phyloP scores from a whole-genome alignment of 768 basidiomycete species.

The Russula emetica region DNA sequence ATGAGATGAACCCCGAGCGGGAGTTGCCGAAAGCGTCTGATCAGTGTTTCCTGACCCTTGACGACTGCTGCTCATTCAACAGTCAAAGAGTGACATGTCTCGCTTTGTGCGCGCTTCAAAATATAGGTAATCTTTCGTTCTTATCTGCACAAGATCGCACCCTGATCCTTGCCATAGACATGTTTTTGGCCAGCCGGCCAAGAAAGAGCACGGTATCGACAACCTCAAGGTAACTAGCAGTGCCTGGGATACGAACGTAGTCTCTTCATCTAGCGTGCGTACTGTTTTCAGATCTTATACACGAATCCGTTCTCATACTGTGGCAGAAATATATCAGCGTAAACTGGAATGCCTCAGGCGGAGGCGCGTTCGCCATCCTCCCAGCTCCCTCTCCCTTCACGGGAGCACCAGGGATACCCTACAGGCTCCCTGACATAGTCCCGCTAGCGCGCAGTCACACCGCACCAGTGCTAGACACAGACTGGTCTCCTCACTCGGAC shows the following conservation, averaged over 20 bases:
- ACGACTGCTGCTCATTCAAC: not conserved
- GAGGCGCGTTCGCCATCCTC: slow-evolving; percentile 91
- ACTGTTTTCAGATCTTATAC: slow-evolving; percentile 1
- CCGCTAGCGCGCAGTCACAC: slow-evolving; percentile 88
- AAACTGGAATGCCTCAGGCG: slow-evolving; percentile 92
- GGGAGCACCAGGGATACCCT: slow-evolving; percentile 51
- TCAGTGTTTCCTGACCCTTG: not conserved
- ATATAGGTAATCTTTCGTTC: slow-evolving; percentile 56
- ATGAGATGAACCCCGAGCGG: not conserved
- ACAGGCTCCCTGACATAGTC: slow-evolving; percentile 86
- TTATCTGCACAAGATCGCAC: slow-evolving; percentile 6
- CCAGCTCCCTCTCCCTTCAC: slow-evolving; percentile 77
- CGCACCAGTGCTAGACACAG: slow-evolving; percentile 86
- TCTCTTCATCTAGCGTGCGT: slow-evolving; percentile 77
- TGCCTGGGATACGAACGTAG: slow-evolving; percentile 95
- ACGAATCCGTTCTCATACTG: slow-evolving; percentile 3
- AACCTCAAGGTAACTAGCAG: slow-evolving; percentile 86
- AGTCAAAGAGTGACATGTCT: slow-evolving; percentile 51
- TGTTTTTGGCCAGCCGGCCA: slow-evolving; percentile 84
- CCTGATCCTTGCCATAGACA: slow-evolving; percentile 48
- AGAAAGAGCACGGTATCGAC: slow-evolving; percentile 77
- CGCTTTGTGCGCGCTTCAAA: slow-evolving; percentile 84
- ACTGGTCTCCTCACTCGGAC: slow-evolving; percentile 95
- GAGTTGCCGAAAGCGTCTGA: slow-evolving; percentile 1
- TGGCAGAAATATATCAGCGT: slow-evolving; percentile 67